These are phyloP conservation scores for Neurospora tetraspora DNA, from an alignment of 495 filamentous ascomycete genomes.

Conservation along the genomic window DNA sequence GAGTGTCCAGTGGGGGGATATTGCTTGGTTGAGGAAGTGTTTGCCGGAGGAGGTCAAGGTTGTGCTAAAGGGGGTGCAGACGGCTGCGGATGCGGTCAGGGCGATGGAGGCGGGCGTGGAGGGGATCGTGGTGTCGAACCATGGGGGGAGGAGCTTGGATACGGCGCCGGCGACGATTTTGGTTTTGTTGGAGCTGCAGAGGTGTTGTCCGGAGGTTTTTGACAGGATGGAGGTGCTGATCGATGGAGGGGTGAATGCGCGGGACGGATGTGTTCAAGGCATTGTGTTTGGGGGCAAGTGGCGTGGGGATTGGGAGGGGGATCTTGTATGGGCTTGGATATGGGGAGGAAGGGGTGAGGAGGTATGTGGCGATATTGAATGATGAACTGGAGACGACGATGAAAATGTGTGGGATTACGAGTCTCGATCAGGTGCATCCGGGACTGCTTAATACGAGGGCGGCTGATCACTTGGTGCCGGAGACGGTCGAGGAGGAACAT, in stretches of 20 bases:
- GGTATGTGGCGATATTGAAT: slow-evolving; percentile 52
- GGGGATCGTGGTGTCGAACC: slow-evolving; percentile 55
- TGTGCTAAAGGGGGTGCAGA: slow-evolving; percentile 58
- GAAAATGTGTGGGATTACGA: slow-evolving; percentile 65
- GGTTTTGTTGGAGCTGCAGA: slow-evolving; percentile 53
- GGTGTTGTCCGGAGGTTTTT: slow-evolving; percentile 50
- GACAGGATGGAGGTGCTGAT: slow-evolving; percentile 52
- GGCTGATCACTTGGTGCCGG: slow-evolving; percentile 60
- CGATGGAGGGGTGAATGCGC: slow-evolving; percentile 54
- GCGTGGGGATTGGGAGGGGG: slow-evolving; percentile 55
- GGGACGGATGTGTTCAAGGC: slow-evolving; percentile 65
- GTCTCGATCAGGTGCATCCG: slow-evolving; percentile 58
- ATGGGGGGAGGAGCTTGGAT: slow-evolving; percentile 61
- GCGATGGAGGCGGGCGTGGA: slow-evolving; percentile 47
- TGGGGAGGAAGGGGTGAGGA: slow-evolving; percentile 65
- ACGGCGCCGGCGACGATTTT: slow-evolving; percentile 51
- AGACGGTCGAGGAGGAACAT: slow-evolving; percentile 37
- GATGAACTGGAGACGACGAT: slow-evolving; percentile 75
- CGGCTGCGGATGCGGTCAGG: slow-evolving; percentile 46
- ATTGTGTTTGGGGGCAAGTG: slow-evolving; percentile 53
- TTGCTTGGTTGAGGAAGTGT: slow-evolving; percentile 36
- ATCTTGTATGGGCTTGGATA: slow-evolving; percentile 56
- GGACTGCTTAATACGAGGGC: slow-evolving; percentile 59
- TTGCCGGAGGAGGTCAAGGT: slow-evolving; percentile 36
- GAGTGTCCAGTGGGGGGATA: slow-evolving; percentile 65